Percentiles rank a stretch among this genome's conserved stretches.
phyloP scores from a whole-genome alignment of 2,329 filamentous ascomycete species.

The Monilinia aucupariae region DNA sequence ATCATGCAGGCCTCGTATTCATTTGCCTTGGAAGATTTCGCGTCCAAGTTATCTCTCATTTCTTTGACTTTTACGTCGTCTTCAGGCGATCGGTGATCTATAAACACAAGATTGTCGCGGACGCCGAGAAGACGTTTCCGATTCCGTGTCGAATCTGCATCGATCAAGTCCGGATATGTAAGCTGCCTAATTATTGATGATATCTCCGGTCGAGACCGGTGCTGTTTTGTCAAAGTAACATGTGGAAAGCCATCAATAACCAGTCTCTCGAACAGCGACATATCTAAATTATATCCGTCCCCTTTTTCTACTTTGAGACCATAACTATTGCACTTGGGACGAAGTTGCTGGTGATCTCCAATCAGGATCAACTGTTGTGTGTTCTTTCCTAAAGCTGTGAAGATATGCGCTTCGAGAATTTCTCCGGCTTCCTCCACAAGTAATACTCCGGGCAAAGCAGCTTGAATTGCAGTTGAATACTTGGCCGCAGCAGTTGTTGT shows the following conservation, averaged over 20 bases:
- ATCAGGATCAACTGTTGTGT: constrained; percentile 64
- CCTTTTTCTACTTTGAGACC: constrained; percentile 57
- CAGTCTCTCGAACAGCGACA: constrained; percentile 64
- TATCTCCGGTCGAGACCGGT: constrained; percentile 65
- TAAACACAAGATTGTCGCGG: constrained; percentile 55
- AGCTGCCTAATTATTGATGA: constrained; percentile 51
- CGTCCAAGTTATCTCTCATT: constrained; percentile 42
- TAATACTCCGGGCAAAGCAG: constrained; percentile 49
- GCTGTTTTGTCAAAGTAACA: constrained; percentile 53
- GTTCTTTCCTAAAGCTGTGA: constrained; percentile 51
- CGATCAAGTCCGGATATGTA: constrained; percentile 57
- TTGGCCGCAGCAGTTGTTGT: constrained; percentile 68
- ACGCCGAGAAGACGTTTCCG: constrained; percentile 51
- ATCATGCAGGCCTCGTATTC: constrained; percentile 61
- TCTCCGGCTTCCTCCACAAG: constrained; percentile 70
- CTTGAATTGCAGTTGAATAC: constrained; percentile 49
- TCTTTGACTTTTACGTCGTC: constrained; percentile 43
- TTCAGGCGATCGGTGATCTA: constrained; percentile 58
- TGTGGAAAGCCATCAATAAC: constrained; percentile 51
- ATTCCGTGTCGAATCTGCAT: constrained; percentile 46
- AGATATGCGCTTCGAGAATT: constrained; percentile 62
- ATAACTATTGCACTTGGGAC: constrained; percentile 59
- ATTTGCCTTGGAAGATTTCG: constrained; percentile 54
- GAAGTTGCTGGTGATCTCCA: constrained; percentile 68
- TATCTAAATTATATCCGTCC: constrained; percentile 60